Evolutionary conservation across 305 asterid genomes (phyloP).

Genomic region (Fraxinus paxiana): DNA sequence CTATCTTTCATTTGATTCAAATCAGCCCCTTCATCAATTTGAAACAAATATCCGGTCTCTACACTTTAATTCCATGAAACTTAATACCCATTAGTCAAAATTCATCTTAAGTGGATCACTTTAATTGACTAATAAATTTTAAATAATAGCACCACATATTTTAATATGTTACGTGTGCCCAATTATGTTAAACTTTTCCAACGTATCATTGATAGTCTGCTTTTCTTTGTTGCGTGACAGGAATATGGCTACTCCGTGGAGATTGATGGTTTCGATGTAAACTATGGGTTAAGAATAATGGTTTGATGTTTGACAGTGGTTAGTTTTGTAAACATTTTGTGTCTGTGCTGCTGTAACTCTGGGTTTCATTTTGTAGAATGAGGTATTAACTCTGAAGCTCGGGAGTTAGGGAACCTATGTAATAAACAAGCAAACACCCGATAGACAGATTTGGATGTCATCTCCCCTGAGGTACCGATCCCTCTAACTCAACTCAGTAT

Average conservation of each 20-base stretch:
- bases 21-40: too few species aligned
- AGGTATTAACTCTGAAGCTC: constrained; percentile 84
- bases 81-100: too few species aligned
- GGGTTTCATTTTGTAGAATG: constrained; percentile 52
- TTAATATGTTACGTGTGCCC: too few species aligned
- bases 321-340: neutral
- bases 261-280: constrained; percentile 78
- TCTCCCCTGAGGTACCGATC: constrained; percentile 79
- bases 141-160: too few species aligned
- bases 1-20: too few species aligned
- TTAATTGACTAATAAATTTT: too few species aligned
- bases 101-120: too few species aligned
- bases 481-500: constrained; percentile 11
- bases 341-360: constrained; percentile 13
- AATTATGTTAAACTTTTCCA: too few species aligned
- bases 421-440: constrained; percentile 93
- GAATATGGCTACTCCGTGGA: constrained; percentile 88
- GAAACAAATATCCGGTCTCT: too few species aligned
- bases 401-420: constrained; percentile 88
- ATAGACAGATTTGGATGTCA: constrained; percentile 96
- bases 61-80: too few species aligned
- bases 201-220: neutral
- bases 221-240: constrained; percentile 34
- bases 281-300: constrained; percentile 70
- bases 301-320: neutral